These are phyloP conservation scores for Acer yangbiense DNA, from an alignment of 345 rosid genomes.

Conservation along the genomic window DNA sequence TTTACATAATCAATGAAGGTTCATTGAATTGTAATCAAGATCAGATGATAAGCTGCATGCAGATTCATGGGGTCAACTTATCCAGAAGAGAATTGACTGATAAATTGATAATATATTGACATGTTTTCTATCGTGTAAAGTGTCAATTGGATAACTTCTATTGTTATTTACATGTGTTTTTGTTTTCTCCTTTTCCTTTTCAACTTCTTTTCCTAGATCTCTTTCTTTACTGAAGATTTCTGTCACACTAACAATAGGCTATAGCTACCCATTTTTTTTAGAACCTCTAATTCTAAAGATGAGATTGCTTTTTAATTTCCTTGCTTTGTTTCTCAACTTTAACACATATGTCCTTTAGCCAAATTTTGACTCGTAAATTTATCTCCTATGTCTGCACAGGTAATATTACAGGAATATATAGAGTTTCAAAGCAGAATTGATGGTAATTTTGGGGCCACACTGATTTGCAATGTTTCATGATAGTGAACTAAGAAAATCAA, in stretches of 20 bases:
- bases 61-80: slow-evolving; percentile 14
- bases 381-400: neutral
- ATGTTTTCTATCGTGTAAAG: slow-evolving; percentile 60
- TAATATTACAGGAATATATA: neutral
- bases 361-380: slow-evolving; percentile 1
- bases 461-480: slow-evolving; percentile 10
- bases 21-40: neutral
- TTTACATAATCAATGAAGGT: neutral
- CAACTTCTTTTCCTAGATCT: neutral
- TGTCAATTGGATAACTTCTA: slow-evolving; percentile 29
- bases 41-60: neutral
- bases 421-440: neutral
- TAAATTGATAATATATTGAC: slow-evolving; percentile 4
- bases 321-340: slow-evolving; percentile 8
- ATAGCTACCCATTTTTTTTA: neutral
- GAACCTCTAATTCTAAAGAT: slow-evolving; percentile 2
- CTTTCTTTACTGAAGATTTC: slow-evolving; percentile 13
- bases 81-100: neutral
- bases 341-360: neutral
- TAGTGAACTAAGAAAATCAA: slow-evolving; percentile 14
- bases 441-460: neutral
- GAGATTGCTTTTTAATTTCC: neutral
- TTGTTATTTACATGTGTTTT: slow-evolving; percentile 1
- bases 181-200: neutral
- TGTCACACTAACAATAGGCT: neutral